Evolutionary conservation across 305 asterid genomes (phyloP).

Genomic region (Caryopteris hybrid): DNA sequence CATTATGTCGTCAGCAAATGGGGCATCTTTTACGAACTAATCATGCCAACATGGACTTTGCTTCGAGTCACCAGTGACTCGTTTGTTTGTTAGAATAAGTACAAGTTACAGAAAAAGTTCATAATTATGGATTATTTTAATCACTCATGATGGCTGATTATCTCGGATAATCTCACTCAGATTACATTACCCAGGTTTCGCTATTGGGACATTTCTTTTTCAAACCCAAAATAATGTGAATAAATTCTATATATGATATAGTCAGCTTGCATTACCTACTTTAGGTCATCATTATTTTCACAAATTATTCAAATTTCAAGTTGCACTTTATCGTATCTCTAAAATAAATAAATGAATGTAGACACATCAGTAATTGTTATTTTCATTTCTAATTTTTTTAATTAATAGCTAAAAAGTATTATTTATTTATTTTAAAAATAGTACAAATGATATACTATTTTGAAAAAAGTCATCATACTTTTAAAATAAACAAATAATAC

Average conservation of each 20-base stretch:
- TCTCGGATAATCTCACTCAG: conserved; percentile 13
- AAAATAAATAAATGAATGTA: too few species aligned
- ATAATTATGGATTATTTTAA: conserved; percentile 7
- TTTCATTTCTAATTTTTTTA: too few species aligned
- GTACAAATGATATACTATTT: too few species aligned
- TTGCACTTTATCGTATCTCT: background rate
- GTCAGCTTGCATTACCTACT: background rate
- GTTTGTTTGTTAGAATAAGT: conserved; percentile 11
- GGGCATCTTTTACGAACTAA: conserved; percentile 30
- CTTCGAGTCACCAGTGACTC: background rate
- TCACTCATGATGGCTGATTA: conserved; percentile 21
- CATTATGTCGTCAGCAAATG: conserved; percentile 31
- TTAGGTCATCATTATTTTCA: background rate
- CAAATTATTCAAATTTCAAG: background rate
- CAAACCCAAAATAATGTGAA: conserved; percentile 24
- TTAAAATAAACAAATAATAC: too few species aligned
- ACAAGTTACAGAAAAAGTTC: conserved; percentile 10
- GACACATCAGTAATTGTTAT: too few species aligned
- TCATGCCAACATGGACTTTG: conserved; percentile 29
- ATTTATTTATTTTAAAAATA: too few species aligned
- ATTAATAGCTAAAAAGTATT: too few species aligned
- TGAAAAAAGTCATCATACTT: too few species aligned
- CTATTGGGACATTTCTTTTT: conserved; percentile 16
- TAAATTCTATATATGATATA: background rate
- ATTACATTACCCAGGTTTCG: conserved; percentile 17